A percentile compares a stretch with the other conserved stretches of the same genome.
These are phyloP conservation scores for Achlya hypogyna DNA, from an alignment of 352 stramenopile species.

Conservation along the genomic window DNA sequence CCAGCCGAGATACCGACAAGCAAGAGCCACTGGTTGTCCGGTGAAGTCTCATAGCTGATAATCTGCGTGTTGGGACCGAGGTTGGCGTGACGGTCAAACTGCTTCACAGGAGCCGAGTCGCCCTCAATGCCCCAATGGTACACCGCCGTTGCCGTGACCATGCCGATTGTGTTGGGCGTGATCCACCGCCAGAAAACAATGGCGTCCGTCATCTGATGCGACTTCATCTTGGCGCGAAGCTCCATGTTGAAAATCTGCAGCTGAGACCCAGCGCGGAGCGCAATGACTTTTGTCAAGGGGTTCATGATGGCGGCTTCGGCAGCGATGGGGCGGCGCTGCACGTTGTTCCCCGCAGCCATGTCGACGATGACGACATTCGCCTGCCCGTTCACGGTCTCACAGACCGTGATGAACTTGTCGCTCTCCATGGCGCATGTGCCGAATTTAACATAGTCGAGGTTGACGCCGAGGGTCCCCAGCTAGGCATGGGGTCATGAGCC, in stretches of 20 bases:
- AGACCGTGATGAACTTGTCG: slow-evolving; percentile 95
- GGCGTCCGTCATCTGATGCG: slow-evolving; percentile 85
- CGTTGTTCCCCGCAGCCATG: slow-evolving; percentile 76
- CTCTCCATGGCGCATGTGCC: slow-evolving; percentile 95
- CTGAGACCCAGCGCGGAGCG: slow-evolving; percentile 82
- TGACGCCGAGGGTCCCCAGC: slow-evolving; percentile 81
- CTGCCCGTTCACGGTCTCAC: slow-evolving; percentile 82
- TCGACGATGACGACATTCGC: slow-evolving; percentile 90
- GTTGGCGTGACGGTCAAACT: slow-evolving; percentile 96
- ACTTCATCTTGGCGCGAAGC: slow-evolving; percentile 98
- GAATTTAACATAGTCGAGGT: slow-evolving; percentile 89
- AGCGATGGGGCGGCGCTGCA: slow-evolving; percentile 94
- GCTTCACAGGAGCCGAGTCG: slow-evolving; percentile 87
- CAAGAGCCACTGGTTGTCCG: slow-evolving; percentile 98
- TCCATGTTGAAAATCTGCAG: slow-evolving; percentile 99
- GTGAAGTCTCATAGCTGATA: slow-evolving; percentile 98
- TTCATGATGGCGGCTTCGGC: slow-evolving; percentile 99
- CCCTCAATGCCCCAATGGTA: slow-evolving; percentile 98
- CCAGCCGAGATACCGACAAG: slow-evolving; percentile 96
- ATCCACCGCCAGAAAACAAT: slow-evolving; percentile 99
- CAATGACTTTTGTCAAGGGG: slow-evolving; percentile 89
- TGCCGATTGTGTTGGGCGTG: slow-evolving; percentile 91
- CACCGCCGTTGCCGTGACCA: slow-evolving; percentile 94
- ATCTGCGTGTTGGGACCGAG: slow-evolving; percentile 94
- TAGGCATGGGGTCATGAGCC: slow-evolving; percentile 24